Conservation (phyloP, 495 filamentous ascomycete genomes). For the Penicillium maclennaniae region DNA sequence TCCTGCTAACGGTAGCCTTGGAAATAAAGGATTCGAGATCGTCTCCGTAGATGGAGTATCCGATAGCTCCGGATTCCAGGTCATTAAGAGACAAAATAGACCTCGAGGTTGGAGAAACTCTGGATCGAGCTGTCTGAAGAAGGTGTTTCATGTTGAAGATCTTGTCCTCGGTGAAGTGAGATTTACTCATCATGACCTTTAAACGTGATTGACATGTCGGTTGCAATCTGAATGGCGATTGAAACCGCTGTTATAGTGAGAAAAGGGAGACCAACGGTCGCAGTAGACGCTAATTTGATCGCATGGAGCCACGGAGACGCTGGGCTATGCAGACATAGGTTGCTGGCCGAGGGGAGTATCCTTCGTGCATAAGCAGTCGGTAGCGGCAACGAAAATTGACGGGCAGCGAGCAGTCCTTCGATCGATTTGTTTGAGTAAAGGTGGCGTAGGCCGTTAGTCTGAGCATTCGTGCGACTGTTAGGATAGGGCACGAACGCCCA, state of each 20-base stretch:
- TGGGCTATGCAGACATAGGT: no score
- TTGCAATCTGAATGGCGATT: constrained; percentile 37
- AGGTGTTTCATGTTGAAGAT: constrained; percentile 33
- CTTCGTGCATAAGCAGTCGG: no score
- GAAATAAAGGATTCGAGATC: constrained; percentile 28
- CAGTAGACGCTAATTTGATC: constrained; percentile 42
- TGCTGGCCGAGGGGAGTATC: no score
- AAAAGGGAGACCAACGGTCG: constrained; percentile 36
- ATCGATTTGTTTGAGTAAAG: no score
- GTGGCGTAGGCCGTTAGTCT: no score
- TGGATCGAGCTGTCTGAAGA: constrained; percentile 54
- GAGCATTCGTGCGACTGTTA: no score
- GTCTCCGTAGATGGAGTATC: constrained; percentile 14
- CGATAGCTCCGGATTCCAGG: constrained; percentile 46
- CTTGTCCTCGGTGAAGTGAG: background rate
- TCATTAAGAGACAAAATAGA: constrained; percentile 58
- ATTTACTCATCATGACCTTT: constrained; percentile 32
- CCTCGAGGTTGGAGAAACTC: constrained; percentile 57
- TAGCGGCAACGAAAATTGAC: no score
- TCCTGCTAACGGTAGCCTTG: constrained; percentile 14
- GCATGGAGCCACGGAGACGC: constrained; percentile 35
- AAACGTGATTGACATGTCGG: constrained; percentile 42
- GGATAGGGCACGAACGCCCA: no score
- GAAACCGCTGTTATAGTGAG: constrained; percentile 44
- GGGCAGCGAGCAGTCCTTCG: no score